These are phyloP conservation scores for Erysimum cheiranthoides DNA, from an alignment of 345 rosid genomes.

Conservation along the genomic window DNA sequence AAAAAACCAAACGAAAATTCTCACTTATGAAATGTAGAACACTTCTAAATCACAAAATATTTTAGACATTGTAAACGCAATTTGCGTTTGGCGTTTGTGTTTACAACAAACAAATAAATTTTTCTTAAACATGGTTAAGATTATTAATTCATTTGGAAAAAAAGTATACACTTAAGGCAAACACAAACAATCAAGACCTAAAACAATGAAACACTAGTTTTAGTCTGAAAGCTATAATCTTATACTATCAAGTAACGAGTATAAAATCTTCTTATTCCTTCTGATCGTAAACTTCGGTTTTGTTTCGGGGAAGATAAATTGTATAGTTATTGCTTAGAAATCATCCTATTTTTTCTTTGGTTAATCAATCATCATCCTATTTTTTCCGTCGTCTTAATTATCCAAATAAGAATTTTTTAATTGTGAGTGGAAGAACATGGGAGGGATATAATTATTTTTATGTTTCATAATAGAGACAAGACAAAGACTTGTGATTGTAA, in stretches of 20 bases:
- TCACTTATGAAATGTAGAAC: background rate
- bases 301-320: background rate
- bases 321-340: background rate
- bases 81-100: background rate
- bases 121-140: background rate
- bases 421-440: conserved; percentile 40
- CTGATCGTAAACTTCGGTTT: background rate
- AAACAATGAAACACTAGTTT: background rate
- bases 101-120: background rate
- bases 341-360: background rate
- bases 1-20: background rate
- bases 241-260: too few species aligned
- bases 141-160: background rate
- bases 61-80: background rate
- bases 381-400: background rate
- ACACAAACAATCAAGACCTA: background rate
- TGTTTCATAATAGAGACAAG: conserved; percentile 41
- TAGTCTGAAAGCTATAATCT: background rate
- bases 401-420: background rate
- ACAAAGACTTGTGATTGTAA: conserved; percentile 38
- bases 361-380: background rate
- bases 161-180: background rate
- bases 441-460: conserved; percentile 20
- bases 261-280: background rate
- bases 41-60: too few species aligned